A percentile compares a stretch with the other conserved stretches of the same genome.
These are phyloP conservation scores for Cladosporium sp. DNA, from an alignment of 2,329 filamentous ascomycete genomes.

Conservation along the genomic window DNA sequence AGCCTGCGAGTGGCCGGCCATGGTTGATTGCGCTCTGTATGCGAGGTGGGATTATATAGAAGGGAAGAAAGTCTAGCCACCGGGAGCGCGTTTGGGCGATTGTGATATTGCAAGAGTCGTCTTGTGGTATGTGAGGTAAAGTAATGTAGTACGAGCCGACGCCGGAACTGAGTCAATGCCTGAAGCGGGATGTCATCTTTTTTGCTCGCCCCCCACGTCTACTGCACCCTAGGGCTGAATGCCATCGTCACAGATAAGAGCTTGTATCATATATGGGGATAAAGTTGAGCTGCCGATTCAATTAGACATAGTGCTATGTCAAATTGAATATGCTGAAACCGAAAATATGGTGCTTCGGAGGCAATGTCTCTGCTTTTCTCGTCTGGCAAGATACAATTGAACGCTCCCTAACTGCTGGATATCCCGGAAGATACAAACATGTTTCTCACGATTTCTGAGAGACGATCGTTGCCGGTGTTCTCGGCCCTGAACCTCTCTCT, in stretches of 20 bases:
- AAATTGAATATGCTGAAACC: too few species aligned
- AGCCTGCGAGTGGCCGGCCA: conserved; percentile 7
- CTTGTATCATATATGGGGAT: too few species aligned
- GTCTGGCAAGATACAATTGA: too few species aligned
- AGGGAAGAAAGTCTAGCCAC: too few species aligned
- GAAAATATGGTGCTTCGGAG: too few species aligned
- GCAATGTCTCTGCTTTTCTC: too few species aligned
- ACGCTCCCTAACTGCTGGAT: too few species aligned
- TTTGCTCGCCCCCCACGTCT: not conserved
- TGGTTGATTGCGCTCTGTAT: not conserved
- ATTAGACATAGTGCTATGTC: too few species aligned
- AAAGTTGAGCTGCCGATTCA: too few species aligned
- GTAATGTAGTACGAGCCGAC: not conserved
- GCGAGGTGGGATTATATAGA: too few species aligned
- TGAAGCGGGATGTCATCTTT: not conserved
- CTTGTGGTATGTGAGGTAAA: not conserved
- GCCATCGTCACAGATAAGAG: not conserved
- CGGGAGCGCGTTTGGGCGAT: not conserved
- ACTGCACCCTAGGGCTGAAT: not conserved
- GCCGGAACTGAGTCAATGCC: not conserved
- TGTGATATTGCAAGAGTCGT: not conserved
- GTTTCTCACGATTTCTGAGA: not conserved
- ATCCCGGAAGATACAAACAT: too few species aligned
- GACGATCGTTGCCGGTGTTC: not conserved
- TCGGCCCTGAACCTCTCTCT: too few species aligned